Base-by-base conservation (phyloP, 306 rosid genomes). In the Pueraria montana region DNA sequence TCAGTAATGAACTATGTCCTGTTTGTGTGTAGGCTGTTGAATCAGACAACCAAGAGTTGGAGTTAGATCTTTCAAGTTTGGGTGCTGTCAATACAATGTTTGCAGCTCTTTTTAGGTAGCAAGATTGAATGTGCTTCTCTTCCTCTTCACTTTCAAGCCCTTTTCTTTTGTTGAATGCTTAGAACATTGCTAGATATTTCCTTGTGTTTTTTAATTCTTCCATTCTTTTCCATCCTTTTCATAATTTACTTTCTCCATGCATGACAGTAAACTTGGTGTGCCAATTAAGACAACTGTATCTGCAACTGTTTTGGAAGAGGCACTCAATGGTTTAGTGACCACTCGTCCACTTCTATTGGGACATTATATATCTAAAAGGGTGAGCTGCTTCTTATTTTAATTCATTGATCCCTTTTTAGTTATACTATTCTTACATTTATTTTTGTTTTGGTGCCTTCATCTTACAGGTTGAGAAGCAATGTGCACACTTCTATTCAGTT, bases 1-100 rank as follows among this genome's bases (percentile, higher is more conserved):
- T 21, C 32, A 32, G 63, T 53, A 42, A 63, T 62, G 56, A 78
- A 76, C 43, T 68, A 55, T 84, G 68, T 56, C 69, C 16, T 89
- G 86, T 42, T 88, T 85, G 1, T 40, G 1, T 84, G 66, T 76
- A 96, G 99, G 99, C 97, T 56, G 95, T 94, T 85, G 99, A 94
- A 89, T 83, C 94, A 65, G 98, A 94, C 70, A 89, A 86, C 87
- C 99, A 94, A 83, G 99, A 96, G 75, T 88, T 96, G 90, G 99
- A 96, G 89, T 90, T 96, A 75, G 99, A 96, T 86, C 99, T 96
- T 83, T 96, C 99, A 79, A 96, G 98, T 89, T 87, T 96, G 87
- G 97, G 97, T 61, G 95, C 98, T 55, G 97, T 96, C 78, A 94
- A 96, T 88, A 96, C 99, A 76, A 94, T 96, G 95, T 94, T 96